Percentiles rank a stretch among this genome's conserved stretches.
These are phyloP conservation scores for Striga hermonthica DNA, from an alignment of 305 asterid genomes.

Conservation along the genomic window DNA sequence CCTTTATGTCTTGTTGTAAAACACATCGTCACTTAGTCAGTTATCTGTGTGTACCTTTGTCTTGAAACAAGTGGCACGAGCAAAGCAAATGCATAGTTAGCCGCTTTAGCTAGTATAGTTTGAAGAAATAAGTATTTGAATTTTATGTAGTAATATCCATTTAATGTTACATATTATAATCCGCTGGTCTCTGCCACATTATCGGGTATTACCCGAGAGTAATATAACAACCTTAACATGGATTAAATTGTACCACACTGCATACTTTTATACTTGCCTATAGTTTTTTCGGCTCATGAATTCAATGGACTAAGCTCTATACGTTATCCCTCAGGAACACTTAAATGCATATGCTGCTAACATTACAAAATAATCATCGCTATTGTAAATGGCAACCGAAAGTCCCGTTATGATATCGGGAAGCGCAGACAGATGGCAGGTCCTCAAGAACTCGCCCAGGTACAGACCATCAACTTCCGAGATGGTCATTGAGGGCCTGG, in stretches of 20 bases:
- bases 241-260: background rate
- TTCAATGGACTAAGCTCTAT: background rate
- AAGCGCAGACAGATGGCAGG: conserved; percentile 51
- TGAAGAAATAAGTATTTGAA: background rate
- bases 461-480: conserved; percentile 43
- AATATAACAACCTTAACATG: too few relatives aligned
- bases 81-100: background rate
- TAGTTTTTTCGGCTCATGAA: background rate
- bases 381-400: conserved; percentile 60
- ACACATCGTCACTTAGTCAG: background rate
- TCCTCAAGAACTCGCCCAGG: conserved; percentile 42
- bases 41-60: background rate
- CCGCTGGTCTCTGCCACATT: background rate
- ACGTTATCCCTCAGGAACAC: conserved; percentile 26
- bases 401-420: conserved; percentile 61
- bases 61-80: background rate
- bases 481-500: conserved; percentile 52
- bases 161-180: conserved; percentile 3
- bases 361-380: conserved; percentile 17
- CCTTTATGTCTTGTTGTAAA: background rate
- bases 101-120: background rate
- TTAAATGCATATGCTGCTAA: conserved; percentile 19
- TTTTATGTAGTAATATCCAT: background rate
- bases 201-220: too few relatives aligned
- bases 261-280: background rate